These are phyloP conservation scores for Mucor piriformis DNA, from an alignment of 371 early-diverging fungal species.

Conservation along the genomic window DNA sequence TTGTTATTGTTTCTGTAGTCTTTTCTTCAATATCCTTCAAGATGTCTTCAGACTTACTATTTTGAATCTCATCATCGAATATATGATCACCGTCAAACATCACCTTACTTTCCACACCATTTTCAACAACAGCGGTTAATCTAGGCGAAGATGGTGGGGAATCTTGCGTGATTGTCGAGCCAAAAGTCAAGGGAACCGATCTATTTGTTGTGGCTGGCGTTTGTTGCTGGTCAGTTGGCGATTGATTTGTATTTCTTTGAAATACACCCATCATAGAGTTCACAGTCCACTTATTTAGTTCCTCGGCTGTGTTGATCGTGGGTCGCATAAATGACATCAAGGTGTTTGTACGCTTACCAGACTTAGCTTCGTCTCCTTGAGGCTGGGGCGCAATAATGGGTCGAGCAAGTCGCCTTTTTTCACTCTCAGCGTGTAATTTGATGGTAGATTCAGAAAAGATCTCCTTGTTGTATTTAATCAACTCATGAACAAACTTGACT, in stretches of 20 bases:
- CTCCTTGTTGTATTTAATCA: constrained; percentile 41
- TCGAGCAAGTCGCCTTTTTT: constrained; percentile 39
- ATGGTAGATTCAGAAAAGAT: constrained; percentile 40
- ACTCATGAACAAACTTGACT: constrained; percentile 47
- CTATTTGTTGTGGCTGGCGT: constrained; percentile 5
- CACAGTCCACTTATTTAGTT: constrained; percentile 30
- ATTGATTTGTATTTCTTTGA: constrained; percentile 24
- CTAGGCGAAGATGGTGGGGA: constrained; percentile 38
- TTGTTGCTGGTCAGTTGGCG: background rate
- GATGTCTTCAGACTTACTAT: background rate
- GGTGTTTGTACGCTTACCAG: constrained; percentile 21
- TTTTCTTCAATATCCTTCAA: constrained; percentile 10
- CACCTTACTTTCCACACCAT: background rate
- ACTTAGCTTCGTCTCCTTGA: constrained; percentile 3
- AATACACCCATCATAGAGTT: constrained; percentile 41
- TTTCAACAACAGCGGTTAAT: background rate
- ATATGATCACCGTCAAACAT: constrained; percentile 28
- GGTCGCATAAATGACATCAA: constrained; percentile 48
- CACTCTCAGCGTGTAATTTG: constrained; percentile 43
- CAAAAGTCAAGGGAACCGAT: constrained; percentile 24
- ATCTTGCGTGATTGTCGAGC: constrained; percentile 32
- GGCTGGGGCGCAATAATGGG: constrained; percentile 29
- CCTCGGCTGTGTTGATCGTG: constrained; percentile 12
- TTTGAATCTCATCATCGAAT: constrained; percentile 9
- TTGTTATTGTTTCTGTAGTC: background rate